These are phyloP conservation scores for Thalassiosira mediterranea DNA, from an alignment of 352 stramenopile genomes.

Conservation along the genomic window DNA sequence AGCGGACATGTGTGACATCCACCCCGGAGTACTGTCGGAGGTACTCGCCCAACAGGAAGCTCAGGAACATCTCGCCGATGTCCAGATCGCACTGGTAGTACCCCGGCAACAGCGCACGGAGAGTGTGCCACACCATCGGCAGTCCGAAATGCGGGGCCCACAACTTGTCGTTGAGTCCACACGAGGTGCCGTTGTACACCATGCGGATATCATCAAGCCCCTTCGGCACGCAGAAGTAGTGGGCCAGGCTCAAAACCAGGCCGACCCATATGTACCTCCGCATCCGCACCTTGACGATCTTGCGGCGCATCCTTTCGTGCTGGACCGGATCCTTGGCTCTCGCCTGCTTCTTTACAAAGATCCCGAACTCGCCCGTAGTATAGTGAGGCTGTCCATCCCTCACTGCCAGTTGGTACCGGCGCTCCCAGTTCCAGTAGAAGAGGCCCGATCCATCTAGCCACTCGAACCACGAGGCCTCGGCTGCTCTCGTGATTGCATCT, in stretches of 20 bases:
- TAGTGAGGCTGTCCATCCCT: conserved; percentile 18
- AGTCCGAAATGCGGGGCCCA: conserved; percentile 43
- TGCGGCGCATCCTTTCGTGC: neutral
- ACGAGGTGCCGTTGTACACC: conserved; percentile 46
- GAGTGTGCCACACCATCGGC: conserved; percentile 14
- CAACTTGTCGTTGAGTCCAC: conserved; percentile 34
- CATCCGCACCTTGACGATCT: neutral
- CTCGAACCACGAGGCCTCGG: conserved; percentile 9
- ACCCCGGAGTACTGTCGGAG: conserved; percentile 27
- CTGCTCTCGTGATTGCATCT: neutral
- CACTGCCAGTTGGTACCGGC: neutral
- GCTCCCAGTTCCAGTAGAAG: conserved; percentile 20
- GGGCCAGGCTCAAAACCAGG: conserved; percentile 3
- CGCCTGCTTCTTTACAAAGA: neutral
- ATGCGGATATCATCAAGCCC: conserved; percentile 39
- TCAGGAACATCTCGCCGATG: conserved; percentile 47
- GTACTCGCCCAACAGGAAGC: conserved; percentile 10
- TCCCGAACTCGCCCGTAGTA: neutral
- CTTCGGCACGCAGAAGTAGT: conserved; percentile 37
- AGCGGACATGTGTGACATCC: conserved; percentile 19
- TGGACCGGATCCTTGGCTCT: neutral
- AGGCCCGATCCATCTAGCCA: conserved; percentile 9
- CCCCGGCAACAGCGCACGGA: conserved; percentile 14
- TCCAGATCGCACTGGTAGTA: conserved; percentile 30
- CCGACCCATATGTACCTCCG: conserved; percentile 14